Percentiles rank a stretch among this genome's conserved stretches.
Evolutionary conservation across 495 filamentous ascomycete genomes (phyloP).

Genomic region (Neurospora hispaniola): DNA sequence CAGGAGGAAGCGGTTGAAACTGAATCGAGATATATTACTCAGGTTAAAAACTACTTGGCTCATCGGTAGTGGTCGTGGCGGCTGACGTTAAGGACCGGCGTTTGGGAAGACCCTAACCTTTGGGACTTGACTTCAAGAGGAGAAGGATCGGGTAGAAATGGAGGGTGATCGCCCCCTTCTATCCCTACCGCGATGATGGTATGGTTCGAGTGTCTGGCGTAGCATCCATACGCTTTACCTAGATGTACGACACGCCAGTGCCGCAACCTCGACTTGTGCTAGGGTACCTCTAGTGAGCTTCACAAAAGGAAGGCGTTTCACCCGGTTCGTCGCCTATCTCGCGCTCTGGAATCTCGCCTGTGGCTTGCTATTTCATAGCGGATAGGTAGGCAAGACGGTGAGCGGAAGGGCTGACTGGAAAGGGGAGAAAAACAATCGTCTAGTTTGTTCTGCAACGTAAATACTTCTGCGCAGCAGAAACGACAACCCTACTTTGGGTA

Average conservation of each 20-base stretch:
- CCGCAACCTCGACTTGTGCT: background rate
- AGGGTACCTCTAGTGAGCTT: background rate
- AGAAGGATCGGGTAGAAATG: background rate
- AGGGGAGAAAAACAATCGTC: background rate
- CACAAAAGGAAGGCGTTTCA: background rate
- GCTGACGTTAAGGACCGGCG: background rate
- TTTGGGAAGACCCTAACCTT: background rate
- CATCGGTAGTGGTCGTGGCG: background rate
- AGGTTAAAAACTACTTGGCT: background rate
- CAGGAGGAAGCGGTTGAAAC: background rate
- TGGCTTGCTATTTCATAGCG: background rate
- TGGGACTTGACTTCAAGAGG: background rate
- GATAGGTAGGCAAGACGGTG: no score
- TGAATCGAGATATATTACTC: background rate
- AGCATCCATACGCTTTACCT: background rate
- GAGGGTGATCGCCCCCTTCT: background rate
- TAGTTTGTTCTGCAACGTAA: background rate
- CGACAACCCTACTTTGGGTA: background rate
- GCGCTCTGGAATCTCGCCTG: background rate
- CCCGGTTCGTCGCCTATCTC: background rate
- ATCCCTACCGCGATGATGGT: background rate
- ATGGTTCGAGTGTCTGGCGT: background rate
- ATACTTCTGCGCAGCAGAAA: background rate
- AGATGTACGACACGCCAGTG: background rate
- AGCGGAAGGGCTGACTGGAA: background rate